Evolutionary conservation across 257 asterid species (phyloP), one percentile per base, ranked within the genome.

Genomic region (Solanum gandarillasii): DNA sequence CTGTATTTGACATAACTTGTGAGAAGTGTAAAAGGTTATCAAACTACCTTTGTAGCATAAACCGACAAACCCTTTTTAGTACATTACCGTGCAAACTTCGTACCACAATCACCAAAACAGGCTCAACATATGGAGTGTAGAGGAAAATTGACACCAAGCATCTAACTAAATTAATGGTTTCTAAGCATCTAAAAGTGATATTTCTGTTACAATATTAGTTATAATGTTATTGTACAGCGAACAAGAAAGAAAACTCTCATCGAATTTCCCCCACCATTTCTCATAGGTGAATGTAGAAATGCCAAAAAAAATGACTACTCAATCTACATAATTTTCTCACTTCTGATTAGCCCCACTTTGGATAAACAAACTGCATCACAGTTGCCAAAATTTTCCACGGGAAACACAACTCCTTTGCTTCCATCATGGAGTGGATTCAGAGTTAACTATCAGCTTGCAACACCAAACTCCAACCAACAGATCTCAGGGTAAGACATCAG

Each of bases 321-420:
- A 89, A 88, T 89, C 95, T 96, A 96, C 92, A 91, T 86, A 88
- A 92, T 60, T 90, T 91, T 84, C 91, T 88, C 93, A 89, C 88
- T 89, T 84, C 86, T 90, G 87, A 55, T 86, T 82, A 52, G 91
- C 89, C 91, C 93, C 94, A 92, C 83, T 91, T 94, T 90, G 91
- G 87, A 88, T 90, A 87, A 86, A 86, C 84, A 89, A 92, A 90
- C 94, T 87, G 91, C 93, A 85, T 14, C 34, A 84, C 87, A 84
- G 90, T 58, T 83, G 90, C 89, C 90, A 84, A 88, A 90, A 86
- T 86, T 92, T 52, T 83, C 93, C 91, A 34, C 73, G 94, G 90
- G 91, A 89, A 90, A 90, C 90, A 89, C 73, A 90, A 90, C 90
- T 88, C 74, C 93, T 91, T 87, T 43, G 83, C 92, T 92, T 90